These are phyloP conservation scores for Colletotrichum acutatum DNA, from an alignment of 2,329 filamentous ascomycete genomes.

Conservation along the genomic window DNA sequence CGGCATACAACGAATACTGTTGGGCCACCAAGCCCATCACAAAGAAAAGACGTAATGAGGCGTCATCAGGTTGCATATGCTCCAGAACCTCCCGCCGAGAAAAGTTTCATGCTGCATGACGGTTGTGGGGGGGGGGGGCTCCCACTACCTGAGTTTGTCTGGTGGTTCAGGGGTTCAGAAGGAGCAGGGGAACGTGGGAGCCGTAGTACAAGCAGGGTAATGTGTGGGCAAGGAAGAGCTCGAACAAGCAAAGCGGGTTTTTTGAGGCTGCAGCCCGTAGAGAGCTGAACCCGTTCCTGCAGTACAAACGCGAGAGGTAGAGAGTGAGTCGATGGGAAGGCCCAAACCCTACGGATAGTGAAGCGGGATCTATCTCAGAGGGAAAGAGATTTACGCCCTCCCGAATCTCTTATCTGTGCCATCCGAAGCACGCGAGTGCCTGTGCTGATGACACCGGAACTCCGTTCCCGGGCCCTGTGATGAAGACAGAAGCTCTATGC, in stretches of 20 bases:
- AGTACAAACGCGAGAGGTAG: too few species aligned
- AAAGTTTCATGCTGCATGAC: background rate
- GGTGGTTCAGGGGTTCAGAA: background rate
- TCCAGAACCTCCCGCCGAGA: background rate
- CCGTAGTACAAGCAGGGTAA: background rate
- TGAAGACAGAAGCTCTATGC: too few species aligned
- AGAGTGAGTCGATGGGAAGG: too few species aligned
- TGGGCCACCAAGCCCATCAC: background rate
- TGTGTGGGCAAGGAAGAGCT: background rate
- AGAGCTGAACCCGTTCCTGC: too few species aligned
- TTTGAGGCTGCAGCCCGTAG: background rate
- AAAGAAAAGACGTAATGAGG: background rate
- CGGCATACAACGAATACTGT: too few species aligned
- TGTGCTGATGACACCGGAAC: too few species aligned
- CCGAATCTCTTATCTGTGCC: too few species aligned
- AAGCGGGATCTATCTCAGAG: too few species aligned
- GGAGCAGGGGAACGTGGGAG: background rate
- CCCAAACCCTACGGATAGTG: too few species aligned
- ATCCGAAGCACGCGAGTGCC: too few species aligned
- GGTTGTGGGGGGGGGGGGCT: background rate
- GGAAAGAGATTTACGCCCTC: too few species aligned
- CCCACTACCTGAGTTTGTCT: background rate
- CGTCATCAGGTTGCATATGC: background rate
- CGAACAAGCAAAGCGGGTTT: background rate
- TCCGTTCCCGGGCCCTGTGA: too few species aligned